Evolutionary conservation across 2,329 filamentous ascomycete species (phyloP).

Genomic region (Sclerotinia borealis): DNA sequence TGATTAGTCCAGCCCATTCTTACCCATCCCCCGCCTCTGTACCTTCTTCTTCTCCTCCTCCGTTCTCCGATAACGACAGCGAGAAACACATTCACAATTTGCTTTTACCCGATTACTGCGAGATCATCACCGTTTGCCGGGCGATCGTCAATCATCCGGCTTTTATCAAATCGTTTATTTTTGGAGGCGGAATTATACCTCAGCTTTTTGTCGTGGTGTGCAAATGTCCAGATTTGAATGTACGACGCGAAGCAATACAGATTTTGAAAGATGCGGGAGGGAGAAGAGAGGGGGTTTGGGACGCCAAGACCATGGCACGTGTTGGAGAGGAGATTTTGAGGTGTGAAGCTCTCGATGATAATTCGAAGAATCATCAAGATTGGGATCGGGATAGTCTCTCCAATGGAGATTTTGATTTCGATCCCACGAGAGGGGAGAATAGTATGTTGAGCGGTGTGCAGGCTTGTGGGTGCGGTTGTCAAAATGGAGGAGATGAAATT

Average conservation of each 20-base stretch:
- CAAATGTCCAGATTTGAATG: slow-evolving; percentile 3
- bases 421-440: not conserved
- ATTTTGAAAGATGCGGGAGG: slow-evolving; percentile 11
- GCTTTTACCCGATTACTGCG: not conserved
- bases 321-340: slow-evolving; percentile 11
- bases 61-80: no score
- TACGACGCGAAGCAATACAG: slow-evolving; percentile 17
- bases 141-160: slow-evolving; percentile 6
- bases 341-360: not conserved
- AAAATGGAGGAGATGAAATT: not conserved
- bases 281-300: slow-evolving; percentile 20
- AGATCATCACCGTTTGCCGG: slow-evolving; percentile 14
- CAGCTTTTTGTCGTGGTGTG: slow-evolving; percentile 13
- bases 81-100: no score
- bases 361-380: not conserved
- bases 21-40: no score
- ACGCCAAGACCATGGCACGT: slow-evolving; percentile 13
- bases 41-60: not conserved
- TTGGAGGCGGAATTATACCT: slow-evolving; percentile 18
- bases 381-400: not conserved
- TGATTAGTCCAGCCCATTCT: not conserved
- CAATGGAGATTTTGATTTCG: not conserved
- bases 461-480: not conserved
- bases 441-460: not conserved
- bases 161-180: slow-evolving; percentile 19